Conservation (phyloP, 768 basidiomycete species). For the Suillus decipiens region DNA sequence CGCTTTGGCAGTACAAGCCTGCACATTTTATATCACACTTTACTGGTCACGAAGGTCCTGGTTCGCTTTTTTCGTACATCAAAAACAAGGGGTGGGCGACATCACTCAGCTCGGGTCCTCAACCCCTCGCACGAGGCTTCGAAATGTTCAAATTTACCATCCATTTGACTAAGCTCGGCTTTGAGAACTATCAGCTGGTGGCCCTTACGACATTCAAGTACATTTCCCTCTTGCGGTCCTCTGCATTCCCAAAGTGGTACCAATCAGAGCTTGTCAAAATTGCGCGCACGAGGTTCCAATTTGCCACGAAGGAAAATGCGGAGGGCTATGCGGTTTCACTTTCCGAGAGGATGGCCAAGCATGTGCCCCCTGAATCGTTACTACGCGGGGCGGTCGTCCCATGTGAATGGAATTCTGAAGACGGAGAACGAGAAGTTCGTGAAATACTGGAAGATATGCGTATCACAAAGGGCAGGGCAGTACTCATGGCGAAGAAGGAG, state of each 20-base stretch:
- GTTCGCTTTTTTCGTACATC: constrained; percentile 87
- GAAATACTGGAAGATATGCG: constrained; percentile 62
- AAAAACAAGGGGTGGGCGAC: constrained; percentile 90
- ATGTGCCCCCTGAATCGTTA: constrained; percentile 75
- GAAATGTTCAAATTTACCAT: constrained; percentile 86
- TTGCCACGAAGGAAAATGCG: constrained; percentile 80
- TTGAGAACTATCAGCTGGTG: constrained; percentile 77
- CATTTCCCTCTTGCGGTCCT: constrained; percentile 64
- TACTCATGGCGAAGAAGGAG: constrained; percentile 78
- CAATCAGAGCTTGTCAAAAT: constrained; percentile 78
- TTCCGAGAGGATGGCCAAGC: constrained; percentile 74
- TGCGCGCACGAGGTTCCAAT: constrained; percentile 76
- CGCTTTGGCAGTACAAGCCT: constrained; percentile 79
- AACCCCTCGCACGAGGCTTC: constrained; percentile 78
- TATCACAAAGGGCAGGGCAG: constrained; percentile 62
- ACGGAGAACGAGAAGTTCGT: constrained; percentile 52
- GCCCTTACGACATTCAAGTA: constrained; percentile 78
- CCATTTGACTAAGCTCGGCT: constrained; percentile 81
- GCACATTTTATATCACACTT: constrained; percentile 76
- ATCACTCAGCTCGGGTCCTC: constrained; percentile 66
- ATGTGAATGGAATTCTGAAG: constrained; percentile 68
- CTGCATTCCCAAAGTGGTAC: constrained; percentile 60
- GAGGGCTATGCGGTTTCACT: constrained; percentile 80
- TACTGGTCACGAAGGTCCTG: constrained; percentile 90
- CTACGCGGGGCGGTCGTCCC: constrained; percentile 71